Conservation (phyloP, 345 rosid species). For the Anastatica hierochuntica region DNA sequence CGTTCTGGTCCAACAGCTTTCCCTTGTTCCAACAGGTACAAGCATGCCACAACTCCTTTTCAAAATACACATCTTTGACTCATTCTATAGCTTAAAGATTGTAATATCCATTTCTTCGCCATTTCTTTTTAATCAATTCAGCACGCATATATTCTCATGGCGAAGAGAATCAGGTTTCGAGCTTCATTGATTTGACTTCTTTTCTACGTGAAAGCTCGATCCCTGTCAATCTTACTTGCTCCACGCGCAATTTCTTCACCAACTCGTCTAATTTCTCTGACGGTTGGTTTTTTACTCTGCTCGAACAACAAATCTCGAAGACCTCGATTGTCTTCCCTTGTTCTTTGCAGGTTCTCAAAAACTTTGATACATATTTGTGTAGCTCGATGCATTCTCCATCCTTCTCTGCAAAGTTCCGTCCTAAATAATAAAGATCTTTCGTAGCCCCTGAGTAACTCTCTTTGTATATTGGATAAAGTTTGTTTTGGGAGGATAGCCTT, state of each 20-base stretch:
- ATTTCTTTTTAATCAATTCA: slow-evolving; percentile 61
- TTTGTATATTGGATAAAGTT: slow-evolving; percentile 41
- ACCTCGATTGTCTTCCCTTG: slow-evolving; percentile 77
- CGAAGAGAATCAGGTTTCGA: slow-evolving; percentile 74
- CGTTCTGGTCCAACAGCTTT: too few relatives aligned
- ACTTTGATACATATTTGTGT: slow-evolving; percentile 62
- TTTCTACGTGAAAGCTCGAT: slow-evolving; percentile 67
- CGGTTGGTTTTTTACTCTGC: slow-evolving; percentile 38
- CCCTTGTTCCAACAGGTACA: too few relatives aligned
- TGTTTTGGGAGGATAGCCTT: slow-evolving; percentile 25
- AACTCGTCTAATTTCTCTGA: slow-evolving; percentile 34
- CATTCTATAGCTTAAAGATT: slow-evolving; percentile 18
- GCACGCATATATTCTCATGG: slow-evolving; percentile 67
- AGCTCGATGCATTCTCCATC: slow-evolving; percentile 82
- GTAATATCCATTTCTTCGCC: slow-evolving; percentile 40
- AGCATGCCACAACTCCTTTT: too few relatives aligned
- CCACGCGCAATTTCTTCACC: slow-evolving; percentile 51
- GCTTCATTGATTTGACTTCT: slow-evolving; percentile 52
- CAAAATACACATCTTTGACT: slow-evolving; percentile 40
- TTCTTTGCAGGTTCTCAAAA: slow-evolving; percentile 65
- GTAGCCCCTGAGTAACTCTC: slow-evolving; percentile 45
- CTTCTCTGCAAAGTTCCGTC: slow-evolving; percentile 71
- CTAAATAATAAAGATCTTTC: slow-evolving; percentile 43
- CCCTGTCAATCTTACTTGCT: slow-evolving; percentile 80
- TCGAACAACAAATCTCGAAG: slow-evolving; percentile 45